Evolutionary conservation across 352 stramenopile genomes (phyloP), one percentile per base, ranked within the genome.

Genomic region (Globisporangium lucens): DNA sequence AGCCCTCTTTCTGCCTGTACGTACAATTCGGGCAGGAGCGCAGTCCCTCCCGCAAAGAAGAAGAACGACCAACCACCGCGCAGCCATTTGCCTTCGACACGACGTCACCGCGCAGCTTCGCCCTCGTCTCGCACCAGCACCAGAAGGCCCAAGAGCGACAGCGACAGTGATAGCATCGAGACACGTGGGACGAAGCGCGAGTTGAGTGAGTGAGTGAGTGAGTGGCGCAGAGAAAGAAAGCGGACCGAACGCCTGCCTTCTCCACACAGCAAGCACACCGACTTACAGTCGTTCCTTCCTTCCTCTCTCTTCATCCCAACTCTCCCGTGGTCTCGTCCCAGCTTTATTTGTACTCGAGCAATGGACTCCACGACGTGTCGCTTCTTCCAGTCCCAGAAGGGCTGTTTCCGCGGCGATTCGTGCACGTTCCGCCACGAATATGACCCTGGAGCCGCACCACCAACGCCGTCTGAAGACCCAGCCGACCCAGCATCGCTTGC

Each of bases 361-460:
- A 68, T 67, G 59, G 46, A 71, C 22, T 29, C 35, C 22, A 70
- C 53, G 57, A 20, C 67, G 12, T 94, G 86, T 66, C 84, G 84
- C 70, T 94, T 91, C 79, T 94, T 90, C 67, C 74, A 85, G 74
- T 88, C 82, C 51, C 73, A 77, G 9, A 71, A 87, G 49, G 86
- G 86, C 64, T 94, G 86, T 61, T 89, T 87, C 66, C 83, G 85
- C 17, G 86, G 86, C 33, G 66, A 75, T 15, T 84, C 78, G 9
- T 94, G 86, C 69, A 77, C 73, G 55, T 94, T 89, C 64, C 79
- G 80, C 43, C 86, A 94, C 69, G 81, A 83, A 36, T 27, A 36
- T 9, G 29, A 56, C 12, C 51, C 56, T 6, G 60, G 51, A 12
- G n/a, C 35, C 0, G 65, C 61, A 7, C 47, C 67, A 17, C 36